These are phyloP conservation scores for Triticum urartu DNA, from an alignment of 176 grass and related monocot species.

Conservation along the genomic window DNA sequence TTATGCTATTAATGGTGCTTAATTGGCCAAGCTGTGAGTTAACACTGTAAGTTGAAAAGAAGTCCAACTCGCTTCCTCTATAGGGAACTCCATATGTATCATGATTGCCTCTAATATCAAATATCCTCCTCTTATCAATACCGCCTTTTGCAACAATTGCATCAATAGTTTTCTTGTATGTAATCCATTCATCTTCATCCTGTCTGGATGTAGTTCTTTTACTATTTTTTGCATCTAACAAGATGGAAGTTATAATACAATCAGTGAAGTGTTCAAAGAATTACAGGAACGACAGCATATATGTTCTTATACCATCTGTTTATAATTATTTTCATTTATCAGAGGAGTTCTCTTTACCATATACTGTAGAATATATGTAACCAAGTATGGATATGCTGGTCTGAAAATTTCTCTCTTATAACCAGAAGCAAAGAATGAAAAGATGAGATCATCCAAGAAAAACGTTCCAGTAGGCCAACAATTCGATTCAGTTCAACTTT, in stretches of 20 bases:
- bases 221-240: constrained; percentile 79
- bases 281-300: background rate
- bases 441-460: background rate
- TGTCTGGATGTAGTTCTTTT: constrained; percentile 72
- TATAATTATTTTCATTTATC: background rate
- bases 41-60: constrained; percentile 81
- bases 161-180: constrained; percentile 63
- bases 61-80: constrained; percentile 64
- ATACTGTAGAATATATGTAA: background rate
- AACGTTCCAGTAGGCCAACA: background rate
- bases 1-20: constrained; percentile 67
- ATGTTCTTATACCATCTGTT: background rate
- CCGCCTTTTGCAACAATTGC: constrained; percentile 50
- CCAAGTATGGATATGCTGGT: background rate
- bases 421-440: background rate
- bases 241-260: constrained; percentile 14
- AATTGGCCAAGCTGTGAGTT: constrained; percentile 58
- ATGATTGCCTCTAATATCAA: constrained; percentile 99
- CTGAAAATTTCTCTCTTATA: background rate
- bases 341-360: background rate
- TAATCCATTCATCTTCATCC: constrained; percentile 76
- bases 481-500: background rate
- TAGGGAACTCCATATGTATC: constrained; percentile 90
- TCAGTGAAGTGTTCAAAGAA: background rate
- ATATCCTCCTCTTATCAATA: constrained; percentile 68